Evolutionary conservation across 2,329 filamentous ascomycete species (phyloP).

Genomic region (Zymoseptoria brevis): DNA sequence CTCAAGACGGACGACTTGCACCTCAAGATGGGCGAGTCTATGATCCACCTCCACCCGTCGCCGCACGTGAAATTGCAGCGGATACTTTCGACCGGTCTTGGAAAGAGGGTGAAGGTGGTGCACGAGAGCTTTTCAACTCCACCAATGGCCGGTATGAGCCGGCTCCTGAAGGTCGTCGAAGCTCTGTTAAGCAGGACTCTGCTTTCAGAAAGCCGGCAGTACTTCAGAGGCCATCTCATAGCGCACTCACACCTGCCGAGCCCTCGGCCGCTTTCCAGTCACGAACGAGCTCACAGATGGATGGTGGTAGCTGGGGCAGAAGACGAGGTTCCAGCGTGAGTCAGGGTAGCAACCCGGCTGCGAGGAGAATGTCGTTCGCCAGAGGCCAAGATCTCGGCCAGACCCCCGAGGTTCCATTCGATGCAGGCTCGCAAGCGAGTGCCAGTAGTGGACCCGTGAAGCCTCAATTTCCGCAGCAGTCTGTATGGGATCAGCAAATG

Average conservation of each 20-base stretch:
- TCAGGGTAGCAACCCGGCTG: conserved; percentile 66
- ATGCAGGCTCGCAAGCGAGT: conserved; percentile 14
- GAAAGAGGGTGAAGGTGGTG: conserved; percentile 59
- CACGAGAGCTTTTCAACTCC: conserved; percentile 85
- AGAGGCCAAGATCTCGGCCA: conserved; percentile 35
- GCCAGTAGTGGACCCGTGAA: conserved; percentile 12
- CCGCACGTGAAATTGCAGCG: conserved; percentile 76
- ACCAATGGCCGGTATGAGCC: conserved; percentile 90
- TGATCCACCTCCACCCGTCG: conserved; percentile 47
- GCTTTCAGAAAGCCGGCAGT: conserved; percentile 66
- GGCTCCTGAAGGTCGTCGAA: conserved; percentile 65
- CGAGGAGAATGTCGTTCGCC: conserved; percentile 52
- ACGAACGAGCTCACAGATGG: conserved; percentile 57
- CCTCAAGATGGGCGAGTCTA: conserved; percentile 49
- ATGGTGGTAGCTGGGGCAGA: conserved; percentile 59
- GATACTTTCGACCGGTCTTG: conserved; percentile 88
- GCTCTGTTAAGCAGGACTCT: conserved; percentile 58
- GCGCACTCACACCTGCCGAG: conserved; percentile 62
- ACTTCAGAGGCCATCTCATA: conserved; percentile 63
- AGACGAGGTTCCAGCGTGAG: conserved; percentile 78
- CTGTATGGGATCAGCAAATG: conserved; percentile 29
- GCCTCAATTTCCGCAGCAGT: conserved; percentile 23
- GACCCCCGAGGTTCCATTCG: conserved; percentile 9
- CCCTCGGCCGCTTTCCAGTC: conserved; percentile 83
- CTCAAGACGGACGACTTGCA: conserved; percentile 32